phyloP scores from a whole-genome alignment of 2,329 filamentous ascomycete genomes.

The Colletotrichum melonis region DNA sequence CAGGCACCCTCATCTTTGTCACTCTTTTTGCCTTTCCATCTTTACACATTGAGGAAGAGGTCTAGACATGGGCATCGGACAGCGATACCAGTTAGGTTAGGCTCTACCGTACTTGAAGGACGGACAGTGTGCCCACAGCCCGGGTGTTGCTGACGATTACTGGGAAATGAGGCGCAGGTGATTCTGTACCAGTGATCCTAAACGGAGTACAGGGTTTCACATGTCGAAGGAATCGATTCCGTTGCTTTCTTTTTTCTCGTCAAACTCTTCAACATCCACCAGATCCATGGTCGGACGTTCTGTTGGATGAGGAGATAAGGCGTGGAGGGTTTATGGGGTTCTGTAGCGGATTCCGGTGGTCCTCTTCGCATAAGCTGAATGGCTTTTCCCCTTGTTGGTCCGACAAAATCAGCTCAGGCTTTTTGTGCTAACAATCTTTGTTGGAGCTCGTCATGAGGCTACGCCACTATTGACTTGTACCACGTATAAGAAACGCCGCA shows the following conservation, averaged over 20 bases:
- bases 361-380: not conserved
- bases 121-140: not conserved
- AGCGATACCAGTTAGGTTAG: conserved; percentile 9
- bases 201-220: not conserved
- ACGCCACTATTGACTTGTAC: not conserved
- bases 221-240: not conserved
- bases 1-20: not conserved
- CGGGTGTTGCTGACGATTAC: not conserved
- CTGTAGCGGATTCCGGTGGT: not conserved
- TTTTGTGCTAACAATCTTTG: not conserved
- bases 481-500: not conserved
- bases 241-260: not conserved
- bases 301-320: not conserved
- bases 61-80: conserved; percentile 1
- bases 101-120: not conserved
- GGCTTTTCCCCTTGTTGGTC: not conserved
- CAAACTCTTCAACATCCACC: not conserved
- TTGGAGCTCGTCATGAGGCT: not conserved
- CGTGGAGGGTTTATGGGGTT: not conserved
- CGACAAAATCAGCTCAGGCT: not conserved
- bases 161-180: conserved; percentile 3
- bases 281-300: not conserved
- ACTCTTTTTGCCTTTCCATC: not conserved
- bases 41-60: not conserved
- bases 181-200: not conserved